These are phyloP conservation scores for Sphaerobolus stellatus DNA, from an alignment of 1,284 basidiomycete species.

Conservation along the genomic window DNA sequence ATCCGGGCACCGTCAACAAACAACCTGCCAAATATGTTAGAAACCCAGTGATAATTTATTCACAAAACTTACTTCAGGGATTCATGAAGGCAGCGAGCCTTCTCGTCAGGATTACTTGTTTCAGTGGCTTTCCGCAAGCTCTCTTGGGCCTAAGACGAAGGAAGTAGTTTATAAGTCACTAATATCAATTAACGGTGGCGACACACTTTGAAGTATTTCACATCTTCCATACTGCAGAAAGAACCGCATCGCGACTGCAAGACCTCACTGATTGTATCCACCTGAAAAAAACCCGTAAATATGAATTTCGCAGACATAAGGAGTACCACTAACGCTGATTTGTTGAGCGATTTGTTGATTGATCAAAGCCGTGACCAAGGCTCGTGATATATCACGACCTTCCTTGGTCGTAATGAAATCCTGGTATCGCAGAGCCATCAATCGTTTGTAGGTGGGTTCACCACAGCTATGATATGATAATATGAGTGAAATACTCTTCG, in stretches of 20 bases:
- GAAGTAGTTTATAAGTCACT: neutral
- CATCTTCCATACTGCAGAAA: constrained; percentile 98
- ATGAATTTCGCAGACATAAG: constrained; percentile 12
- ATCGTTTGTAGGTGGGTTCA: constrained; percentile 61
- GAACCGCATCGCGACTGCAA: constrained; percentile 93
- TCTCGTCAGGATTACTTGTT: constrained; percentile 69
- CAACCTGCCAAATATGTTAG: constrained; percentile 48
- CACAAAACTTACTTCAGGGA: constrained; percentile 39
- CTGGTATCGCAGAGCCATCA: constrained; percentile 76
- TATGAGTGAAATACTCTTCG: neutral
- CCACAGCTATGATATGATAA: constrained; percentile 56
- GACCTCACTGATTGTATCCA: constrained; percentile 94
- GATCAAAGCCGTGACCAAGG: constrained; percentile 93
- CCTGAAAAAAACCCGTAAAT: constrained; percentile 43
- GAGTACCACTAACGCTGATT: constrained; percentile 69
- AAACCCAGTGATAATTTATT: neutral
- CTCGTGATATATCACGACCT: constrained; percentile 81
- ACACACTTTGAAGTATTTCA: constrained; percentile 89
- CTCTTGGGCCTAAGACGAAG: constrained; percentile 77
- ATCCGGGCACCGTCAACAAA: constrained; percentile 87
- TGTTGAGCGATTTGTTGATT: constrained; percentile 97
- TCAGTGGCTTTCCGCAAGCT: constrained; percentile 89
- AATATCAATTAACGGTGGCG: neutral
- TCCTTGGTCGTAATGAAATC: constrained; percentile 80
- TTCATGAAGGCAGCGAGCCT: constrained; percentile 75